phyloP scores from a whole-genome alignment of 73 alveolate genomes.

The Stentor coeruleus region DNA sequence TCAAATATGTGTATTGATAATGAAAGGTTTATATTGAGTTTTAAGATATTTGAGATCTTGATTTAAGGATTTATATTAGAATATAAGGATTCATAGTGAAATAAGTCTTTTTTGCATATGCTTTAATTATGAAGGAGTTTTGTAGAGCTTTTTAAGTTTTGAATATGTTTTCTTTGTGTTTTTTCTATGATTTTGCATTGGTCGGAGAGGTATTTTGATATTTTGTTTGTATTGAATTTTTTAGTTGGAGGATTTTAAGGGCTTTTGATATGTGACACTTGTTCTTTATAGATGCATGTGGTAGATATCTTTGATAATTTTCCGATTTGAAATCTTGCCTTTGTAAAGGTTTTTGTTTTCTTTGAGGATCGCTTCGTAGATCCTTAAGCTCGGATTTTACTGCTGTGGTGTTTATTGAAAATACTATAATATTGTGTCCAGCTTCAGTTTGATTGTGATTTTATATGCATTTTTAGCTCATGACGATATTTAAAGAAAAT shows the following conservation, averaged over 20 bases:
- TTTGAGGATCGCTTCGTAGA: slow-evolving; percentile 18
- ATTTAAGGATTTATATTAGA: background rate
- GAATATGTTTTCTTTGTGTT: background rate
- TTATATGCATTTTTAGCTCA: background rate
- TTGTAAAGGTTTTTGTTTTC: slow-evolving; percentile 19
- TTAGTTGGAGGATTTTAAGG: background rate
- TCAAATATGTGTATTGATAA: background rate
- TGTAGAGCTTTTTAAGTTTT: background rate
- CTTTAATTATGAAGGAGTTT: background rate
- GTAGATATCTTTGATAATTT: slow-evolving; percentile 35
- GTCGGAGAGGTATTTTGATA: background rate
- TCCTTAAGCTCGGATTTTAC: slow-evolving; percentile 33
- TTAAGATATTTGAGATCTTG: slow-evolving; percentile 7
- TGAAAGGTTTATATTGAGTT: background rate
- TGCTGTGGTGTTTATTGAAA: slow-evolving; percentile 27
- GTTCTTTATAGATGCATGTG: background rate
- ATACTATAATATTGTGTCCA: slow-evolving; percentile 42
- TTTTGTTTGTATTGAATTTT: background rate
- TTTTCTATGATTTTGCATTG: background rate
- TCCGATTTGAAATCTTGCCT: slow-evolving; percentile 27
- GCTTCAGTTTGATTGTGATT: slow-evolving; percentile 45
- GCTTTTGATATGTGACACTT: background rate
- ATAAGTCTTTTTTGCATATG: background rate
- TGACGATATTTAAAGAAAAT: background rate
- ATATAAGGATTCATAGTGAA: background rate